These are phyloP conservation scores for Acacia confusa DNA, from an alignment of 306 rosid species.

Conservation along the genomic window DNA sequence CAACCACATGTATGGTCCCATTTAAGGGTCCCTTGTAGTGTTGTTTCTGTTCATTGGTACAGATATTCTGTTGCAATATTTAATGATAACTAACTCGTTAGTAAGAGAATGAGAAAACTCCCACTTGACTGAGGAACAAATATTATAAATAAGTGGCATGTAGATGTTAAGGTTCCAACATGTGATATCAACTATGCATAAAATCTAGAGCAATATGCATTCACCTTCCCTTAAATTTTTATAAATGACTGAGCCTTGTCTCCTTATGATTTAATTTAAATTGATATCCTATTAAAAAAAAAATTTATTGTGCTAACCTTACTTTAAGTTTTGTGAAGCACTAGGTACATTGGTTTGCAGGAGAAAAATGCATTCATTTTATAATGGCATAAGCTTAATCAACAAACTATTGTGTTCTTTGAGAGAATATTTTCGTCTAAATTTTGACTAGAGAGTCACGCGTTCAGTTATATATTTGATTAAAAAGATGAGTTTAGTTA, in stretches of 20 bases:
- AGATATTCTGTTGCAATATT: slow-evolving; percentile 56
- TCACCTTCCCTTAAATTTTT: background rate
- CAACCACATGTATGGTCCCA: slow-evolving; percentile 88
- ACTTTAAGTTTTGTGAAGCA: background rate
- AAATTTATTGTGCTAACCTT: background rate
- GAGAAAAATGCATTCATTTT: background rate
- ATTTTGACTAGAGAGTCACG: too few relatives aligned
- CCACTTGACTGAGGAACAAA: background rate
- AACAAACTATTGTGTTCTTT: background rate
- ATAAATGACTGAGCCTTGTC: background rate
- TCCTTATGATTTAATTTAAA: background rate
- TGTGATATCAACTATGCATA: background rate
- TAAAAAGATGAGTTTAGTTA: background rate
- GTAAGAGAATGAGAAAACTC: slow-evolving; percentile 16
- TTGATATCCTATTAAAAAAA: background rate
- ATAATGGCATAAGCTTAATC: background rate
- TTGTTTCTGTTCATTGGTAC: slow-evolving; percentile 70
- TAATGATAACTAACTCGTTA: slow-evolving; percentile 2
- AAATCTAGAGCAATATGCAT: background rate
- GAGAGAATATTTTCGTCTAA: background rate
- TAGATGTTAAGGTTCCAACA: background rate
- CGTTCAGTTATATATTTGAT: too few relatives aligned
- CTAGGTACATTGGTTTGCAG: background rate
- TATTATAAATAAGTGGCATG: background rate
- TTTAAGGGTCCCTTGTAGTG: slow-evolving; percentile 61